Conservation (phyloP, 306 rosid species). For the Rosa multiflora region DNA sequence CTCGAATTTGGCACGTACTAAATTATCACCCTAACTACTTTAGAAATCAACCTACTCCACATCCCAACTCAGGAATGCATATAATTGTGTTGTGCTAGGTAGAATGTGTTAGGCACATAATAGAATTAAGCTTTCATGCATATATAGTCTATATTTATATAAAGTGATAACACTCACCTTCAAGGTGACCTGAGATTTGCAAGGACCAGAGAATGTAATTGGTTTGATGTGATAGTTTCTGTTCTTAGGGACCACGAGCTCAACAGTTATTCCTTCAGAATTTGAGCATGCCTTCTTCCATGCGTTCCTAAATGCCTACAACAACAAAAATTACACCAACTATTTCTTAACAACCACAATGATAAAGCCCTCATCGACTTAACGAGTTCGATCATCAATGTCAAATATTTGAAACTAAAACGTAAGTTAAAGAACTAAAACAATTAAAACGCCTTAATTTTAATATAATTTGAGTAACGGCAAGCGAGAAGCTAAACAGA, state of each 20-base stretch:
- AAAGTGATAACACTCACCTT: slow-evolving; percentile 37
- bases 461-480: not conserved
- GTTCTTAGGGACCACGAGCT: slow-evolving; percentile 49
- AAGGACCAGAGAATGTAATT: slow-evolving; percentile 71
- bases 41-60: too few relatives aligned
- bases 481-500: not conserved
- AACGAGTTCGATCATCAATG: not conserved
- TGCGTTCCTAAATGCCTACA: slow-evolving; percentile 64
- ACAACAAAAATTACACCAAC: not conserved
- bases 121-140: not conserved
- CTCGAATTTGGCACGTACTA: too few relatives aligned
- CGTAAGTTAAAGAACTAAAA: not conserved
- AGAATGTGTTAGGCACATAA: not conserved
- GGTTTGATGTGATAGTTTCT: slow-evolving; percentile 56
- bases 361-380: not conserved
- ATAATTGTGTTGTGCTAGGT: not conserved
- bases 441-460: not conserved
- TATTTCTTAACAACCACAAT: not conserved
- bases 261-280: slow-evolving; percentile 29
- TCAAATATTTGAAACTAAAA: not conserved
- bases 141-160: not conserved
- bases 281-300: slow-evolving; percentile 62
- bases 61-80: not conserved
- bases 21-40: too few relatives aligned
- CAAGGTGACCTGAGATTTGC: slow-evolving; percentile 42